phyloP scores from a whole-genome alignment of 495 filamentous ascomycete genomes.

The Penicillium crystallinum region DNA sequence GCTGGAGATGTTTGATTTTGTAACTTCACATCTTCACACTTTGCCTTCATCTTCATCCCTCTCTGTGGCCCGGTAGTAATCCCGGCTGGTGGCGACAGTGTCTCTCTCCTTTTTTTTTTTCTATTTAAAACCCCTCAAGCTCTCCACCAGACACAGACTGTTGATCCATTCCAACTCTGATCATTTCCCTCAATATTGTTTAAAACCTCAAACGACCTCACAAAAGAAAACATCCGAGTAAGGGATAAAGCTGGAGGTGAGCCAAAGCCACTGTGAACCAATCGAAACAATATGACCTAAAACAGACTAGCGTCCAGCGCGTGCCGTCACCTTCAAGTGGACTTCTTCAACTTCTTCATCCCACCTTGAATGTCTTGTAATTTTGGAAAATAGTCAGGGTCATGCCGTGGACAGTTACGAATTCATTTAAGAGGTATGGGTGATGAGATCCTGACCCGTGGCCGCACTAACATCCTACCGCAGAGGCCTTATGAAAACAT shows the following conservation, averaged over 20 bases:
- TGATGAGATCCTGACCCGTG: not conserved
- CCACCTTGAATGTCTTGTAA: constrained; percentile 15
- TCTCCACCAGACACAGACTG: not conserved
- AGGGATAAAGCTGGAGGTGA: constrained; percentile 16
- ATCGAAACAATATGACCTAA: constrained; percentile 30
- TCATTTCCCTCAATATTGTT: not conserved
- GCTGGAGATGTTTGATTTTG: not conserved
- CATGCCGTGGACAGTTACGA: constrained; percentile 55
- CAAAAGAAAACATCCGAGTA: not conserved
- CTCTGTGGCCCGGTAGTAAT: not conserved
- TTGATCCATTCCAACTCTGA: not conserved
- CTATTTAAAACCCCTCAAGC: not conserved
- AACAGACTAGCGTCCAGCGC: constrained; percentile 27
- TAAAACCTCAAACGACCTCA: not conserved
- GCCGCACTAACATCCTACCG: not conserved
- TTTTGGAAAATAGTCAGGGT: constrained; percentile 20
- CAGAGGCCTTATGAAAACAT: constrained; percentile 51
- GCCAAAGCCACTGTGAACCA: not conserved
- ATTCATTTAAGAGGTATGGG: constrained; percentile 52
- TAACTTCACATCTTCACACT: not conserved
- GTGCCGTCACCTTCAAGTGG: constrained; percentile 22
- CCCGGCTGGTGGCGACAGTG: constrained; percentile 10
- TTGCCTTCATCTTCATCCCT: not conserved
- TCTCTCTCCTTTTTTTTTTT: constrained; percentile 10
- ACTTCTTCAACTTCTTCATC: constrained; percentile 7